Conservation (phyloP, 371 early-diverging fungal genomes). For the Sanchytrium tribonematis region DNA sequence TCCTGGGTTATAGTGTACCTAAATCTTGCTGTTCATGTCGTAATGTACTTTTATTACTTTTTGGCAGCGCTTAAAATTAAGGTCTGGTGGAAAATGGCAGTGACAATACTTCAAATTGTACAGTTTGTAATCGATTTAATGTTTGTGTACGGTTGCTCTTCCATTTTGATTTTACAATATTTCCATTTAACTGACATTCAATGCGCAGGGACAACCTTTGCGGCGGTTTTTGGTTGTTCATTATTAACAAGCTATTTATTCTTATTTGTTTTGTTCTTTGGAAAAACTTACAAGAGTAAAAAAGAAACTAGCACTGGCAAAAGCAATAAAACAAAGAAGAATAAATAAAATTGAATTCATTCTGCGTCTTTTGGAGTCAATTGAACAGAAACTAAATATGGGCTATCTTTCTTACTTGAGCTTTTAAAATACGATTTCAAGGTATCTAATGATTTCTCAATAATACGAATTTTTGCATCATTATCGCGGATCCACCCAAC, state of each 20-base stretch:
- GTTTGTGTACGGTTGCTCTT: not conserved
- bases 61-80: not conserved
- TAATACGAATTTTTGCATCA: too few relatives aligned
- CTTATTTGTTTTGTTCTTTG: not conserved
- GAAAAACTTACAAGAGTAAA: not conserved
- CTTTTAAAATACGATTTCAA: too few relatives aligned
- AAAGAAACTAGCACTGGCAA: not conserved
- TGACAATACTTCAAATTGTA: not conserved
- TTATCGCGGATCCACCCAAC: not conserved
- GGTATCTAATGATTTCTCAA: too few relatives aligned
- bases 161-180: not conserved
- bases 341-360: not conserved
- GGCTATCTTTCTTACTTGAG: too few relatives aligned
- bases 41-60: slow-evolving; percentile 2
- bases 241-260: not conserved
- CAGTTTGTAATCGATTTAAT: slow-evolving; percentile 3
- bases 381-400: too few relatives aligned
- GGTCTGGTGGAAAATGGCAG: not conserved
- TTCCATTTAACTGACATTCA: not conserved
- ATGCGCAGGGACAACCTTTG: not conserved
- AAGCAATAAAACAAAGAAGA: too few relatives aligned
- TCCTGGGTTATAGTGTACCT: not conserved
- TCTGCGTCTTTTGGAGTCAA: too few relatives aligned
- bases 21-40: slow-evolving; percentile 1
- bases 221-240: not conserved